Percentiles rank a stretch among this genome's conserved stretches.
Conservation (phyloP, 2,329 filamentous ascomycete species). For the Amesomyces nigricolor region DNA sequence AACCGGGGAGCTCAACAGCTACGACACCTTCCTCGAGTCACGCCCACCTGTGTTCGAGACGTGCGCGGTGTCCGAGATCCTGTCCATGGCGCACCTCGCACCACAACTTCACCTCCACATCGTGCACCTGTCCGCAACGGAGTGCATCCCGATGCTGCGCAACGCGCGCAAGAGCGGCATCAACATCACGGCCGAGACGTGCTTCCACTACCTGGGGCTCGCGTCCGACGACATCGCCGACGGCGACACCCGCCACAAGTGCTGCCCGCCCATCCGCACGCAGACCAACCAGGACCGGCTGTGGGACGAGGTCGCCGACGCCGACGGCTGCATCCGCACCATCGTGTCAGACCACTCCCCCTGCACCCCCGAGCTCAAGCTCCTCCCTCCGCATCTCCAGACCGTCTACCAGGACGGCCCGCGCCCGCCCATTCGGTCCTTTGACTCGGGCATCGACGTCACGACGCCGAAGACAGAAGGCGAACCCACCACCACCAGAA, state of each 20-base stretch:
- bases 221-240: slow-evolving; percentile 75
- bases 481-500: slow-evolving; percentile 22
- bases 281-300: slow-evolving; percentile 76
- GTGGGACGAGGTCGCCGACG: slow-evolving; percentile 71
- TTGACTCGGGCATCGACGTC: slow-evolving; percentile 51
- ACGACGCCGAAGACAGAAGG: slow-evolving; percentile 29
- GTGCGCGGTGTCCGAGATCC: slow-evolving; percentile 80
- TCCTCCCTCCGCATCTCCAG: slow-evolving; percentile 65
- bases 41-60: slow-evolving; percentile 87
- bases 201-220: slow-evolving; percentile 88
- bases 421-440: slow-evolving; percentile 38
- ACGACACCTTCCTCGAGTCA: slow-evolving; percentile 87
- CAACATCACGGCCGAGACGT: slow-evolving; percentile 89
- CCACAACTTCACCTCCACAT: slow-evolving; percentile 85
- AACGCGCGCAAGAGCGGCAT: slow-evolving; percentile 66
- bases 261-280: slow-evolving; percentile 84
- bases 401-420: slow-evolving; percentile 18
- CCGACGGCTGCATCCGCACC: slow-evolving; percentile 78
- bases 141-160: slow-evolving; percentile 76
- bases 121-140: slow-evolving; percentile 83
- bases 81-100: slow-evolving; percentile 73
- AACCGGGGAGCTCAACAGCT: slow-evolving; percentile 66
- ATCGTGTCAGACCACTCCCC: slow-evolving; percentile 95
- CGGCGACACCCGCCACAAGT: slow-evolving; percentile 90
- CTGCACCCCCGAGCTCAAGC: slow-evolving; percentile 90